A percentile compares a stretch with the other conserved stretches of the same genome.
Evolutionary conservation across 768 basidiomycete species (phyloP).

Genomic region (Mycena epipterygia): DNA sequence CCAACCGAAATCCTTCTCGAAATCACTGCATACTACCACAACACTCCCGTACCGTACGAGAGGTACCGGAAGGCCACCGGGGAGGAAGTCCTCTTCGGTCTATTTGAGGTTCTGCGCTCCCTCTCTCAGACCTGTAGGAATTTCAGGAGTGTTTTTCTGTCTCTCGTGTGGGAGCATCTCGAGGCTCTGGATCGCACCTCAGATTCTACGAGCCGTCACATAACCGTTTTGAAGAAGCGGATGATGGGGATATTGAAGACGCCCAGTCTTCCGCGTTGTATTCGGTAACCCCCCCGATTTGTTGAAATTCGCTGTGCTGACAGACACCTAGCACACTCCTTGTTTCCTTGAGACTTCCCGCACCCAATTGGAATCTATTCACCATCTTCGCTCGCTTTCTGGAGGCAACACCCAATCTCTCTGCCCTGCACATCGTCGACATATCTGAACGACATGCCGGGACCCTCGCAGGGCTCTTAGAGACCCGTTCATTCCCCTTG

Average conservation of each 20-base stretch:
- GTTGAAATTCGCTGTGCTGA: not conserved
- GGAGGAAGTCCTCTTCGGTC: slow-evolving; percentile 8
- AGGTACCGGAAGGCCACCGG: not conserved
- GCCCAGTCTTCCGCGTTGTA: slow-evolving; percentile 15
- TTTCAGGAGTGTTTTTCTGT: slow-evolving; percentile 4
- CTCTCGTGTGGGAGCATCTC: slow-evolving; percentile 12
- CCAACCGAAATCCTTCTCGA: slow-evolving; percentile 27
- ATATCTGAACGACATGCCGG: slow-evolving; percentile 3
- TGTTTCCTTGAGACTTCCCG: not conserved
- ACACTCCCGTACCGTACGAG: slow-evolving; percentile 16
- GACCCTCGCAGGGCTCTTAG: not conserved
- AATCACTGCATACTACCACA: slow-evolving; percentile 17
- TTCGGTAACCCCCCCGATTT: not conserved
- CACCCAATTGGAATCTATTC: slow-evolving; percentile 1
- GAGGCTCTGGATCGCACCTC: not conserved
- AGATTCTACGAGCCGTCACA: not conserved
- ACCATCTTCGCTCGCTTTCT: slow-evolving; percentile 19
- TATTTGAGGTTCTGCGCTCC: slow-evolving; percentile 2
- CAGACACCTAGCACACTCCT: not conserved
- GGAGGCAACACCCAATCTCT: slow-evolving; percentile 5
- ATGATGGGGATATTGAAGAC: slow-evolving; percentile 26
- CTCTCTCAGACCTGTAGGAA: slow-evolving; percentile 23
- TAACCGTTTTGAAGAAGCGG: not conserved
- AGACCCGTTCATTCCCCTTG: not conserved
- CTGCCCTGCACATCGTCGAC: slow-evolving; percentile 15